Evolutionary conservation across 2,329 filamentous ascomycete genomes (phyloP).

Genomic region (Stagonosporopsis chrysanthemi): DNA sequence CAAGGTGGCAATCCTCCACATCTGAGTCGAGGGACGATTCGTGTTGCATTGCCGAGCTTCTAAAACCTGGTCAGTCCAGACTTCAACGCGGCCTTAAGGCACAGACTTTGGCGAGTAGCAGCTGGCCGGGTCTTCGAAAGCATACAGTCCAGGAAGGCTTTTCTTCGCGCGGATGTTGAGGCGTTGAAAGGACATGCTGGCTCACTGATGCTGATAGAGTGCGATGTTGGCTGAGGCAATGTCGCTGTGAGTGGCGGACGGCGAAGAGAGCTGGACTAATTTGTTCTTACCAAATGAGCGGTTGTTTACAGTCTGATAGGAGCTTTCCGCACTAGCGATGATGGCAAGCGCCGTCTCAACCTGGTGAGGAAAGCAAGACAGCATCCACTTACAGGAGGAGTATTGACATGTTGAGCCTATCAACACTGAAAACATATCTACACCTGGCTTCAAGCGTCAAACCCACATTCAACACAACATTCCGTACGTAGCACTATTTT

Average conservation of each 20-base stretch:
- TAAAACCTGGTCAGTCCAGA: not conserved
- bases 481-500: no score
- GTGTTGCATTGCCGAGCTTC: not conserved
- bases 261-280: not conserved
- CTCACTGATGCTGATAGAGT: slow-evolving; percentile 19
- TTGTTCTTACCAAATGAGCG: not conserved
- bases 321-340: not conserved
- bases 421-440: no score
- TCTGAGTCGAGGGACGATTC: not conserved
- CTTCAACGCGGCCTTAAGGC: no score
- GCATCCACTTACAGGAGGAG: not conserved
- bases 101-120: slow-evolving; percentile 8
- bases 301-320: not conserved
- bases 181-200: slow-evolving; percentile 37
- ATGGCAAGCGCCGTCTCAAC: not conserved
- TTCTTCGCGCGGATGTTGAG: slow-evolving; percentile 39
- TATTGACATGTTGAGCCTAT: not conserved
- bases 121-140: slow-evolving; percentile 21
- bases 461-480: no score
- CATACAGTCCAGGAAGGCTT: slow-evolving; percentile 41
- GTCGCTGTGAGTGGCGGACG: not conserved
- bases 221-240: not conserved
- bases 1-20: slow-evolving; percentile 5
- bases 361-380: not conserved
- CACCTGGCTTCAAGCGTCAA: no score